Base-by-base conservation (phyloP, 176 grass and related monocot genomes). In the Carex kokanica region DNA sequence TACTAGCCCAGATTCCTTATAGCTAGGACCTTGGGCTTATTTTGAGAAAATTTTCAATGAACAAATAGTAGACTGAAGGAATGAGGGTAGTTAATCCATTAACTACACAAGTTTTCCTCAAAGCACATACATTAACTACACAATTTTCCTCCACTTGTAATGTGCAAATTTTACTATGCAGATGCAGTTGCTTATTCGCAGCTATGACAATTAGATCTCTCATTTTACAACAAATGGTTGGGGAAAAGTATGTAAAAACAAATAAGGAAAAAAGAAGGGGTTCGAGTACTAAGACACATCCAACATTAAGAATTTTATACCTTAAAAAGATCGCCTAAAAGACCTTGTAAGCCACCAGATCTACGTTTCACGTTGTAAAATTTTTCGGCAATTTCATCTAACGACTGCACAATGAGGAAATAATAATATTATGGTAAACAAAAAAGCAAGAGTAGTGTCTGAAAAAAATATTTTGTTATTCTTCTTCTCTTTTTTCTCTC, bases 251-350 rank as follows among this genome's bases (percentile, higher is more conserved):
- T 51, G 32, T 34, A 79, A 40, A 68, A 72, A 36, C 5, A 54
- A 70, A 32, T 51, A 55, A 11, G 31, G 31, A 61, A 61, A 70
- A 65, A 49, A 57, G 25, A 83, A 54, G 51, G 20, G 38, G 43
- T 70, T 60, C 2, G n/a, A 72, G 14, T 65, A 60, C 18, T 61
- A 14, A 31, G 5, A 20, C 16, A 59, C 13, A 61, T 59, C 67
- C 12, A 24, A 57, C 38, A 49, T 68, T 21, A 85, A 63, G 41
- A 31, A 60, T 27, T 21, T 52, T 61, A 74, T 89, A 99, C 96
- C 93, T 91, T 95, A 80, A 99, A 99, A 86, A 99, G 87, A 61
- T 98, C 96, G 34, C 91, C 88, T 27, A 99, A 95, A 88, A 99
- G 89, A 82, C 96, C 96, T 90, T 98, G 91, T 57, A 99, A 83